These are phyloP conservation scores for Curvularia hawaiiensis DNA, from an alignment of 2,329 filamentous ascomycete species.

Conservation along the genomic window DNA sequence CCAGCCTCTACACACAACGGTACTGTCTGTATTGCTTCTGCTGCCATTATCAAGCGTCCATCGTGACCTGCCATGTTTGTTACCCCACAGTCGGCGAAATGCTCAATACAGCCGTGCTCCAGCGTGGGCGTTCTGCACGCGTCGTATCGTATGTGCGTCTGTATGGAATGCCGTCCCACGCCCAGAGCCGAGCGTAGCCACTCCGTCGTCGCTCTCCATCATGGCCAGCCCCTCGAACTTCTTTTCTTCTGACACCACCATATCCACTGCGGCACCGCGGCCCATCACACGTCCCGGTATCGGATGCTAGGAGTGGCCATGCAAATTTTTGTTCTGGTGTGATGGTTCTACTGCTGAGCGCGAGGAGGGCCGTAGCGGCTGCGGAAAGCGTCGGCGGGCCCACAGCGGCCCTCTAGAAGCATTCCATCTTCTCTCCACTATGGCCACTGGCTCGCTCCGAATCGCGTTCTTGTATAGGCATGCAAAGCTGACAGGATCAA, in stretches of 20 bases:
- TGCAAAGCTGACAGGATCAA: neutral
- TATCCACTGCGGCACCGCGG: conserved; percentile 15
- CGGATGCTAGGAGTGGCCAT: conserved; percentile 14
- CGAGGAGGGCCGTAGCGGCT: conserved; percentile 22
- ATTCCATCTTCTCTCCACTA: neutral
- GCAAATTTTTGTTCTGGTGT: conserved; percentile 15
- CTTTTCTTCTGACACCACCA: conserved; percentile 13
- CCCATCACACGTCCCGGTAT: conserved; percentile 21
- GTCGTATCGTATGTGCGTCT: conserved; percentile 10
- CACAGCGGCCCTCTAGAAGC: conserved; percentile 4
- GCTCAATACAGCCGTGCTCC: neutral
- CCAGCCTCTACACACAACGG: neutral
- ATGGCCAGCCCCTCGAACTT: conserved; percentile 8
- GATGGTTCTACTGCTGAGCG: conserved; percentile 6
- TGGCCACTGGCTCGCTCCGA: neutral
- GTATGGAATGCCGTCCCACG: conserved; percentile 6
- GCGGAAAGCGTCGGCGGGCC: conserved; percentile 29
- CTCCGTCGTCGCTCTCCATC: conserved; percentile 14
- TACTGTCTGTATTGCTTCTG: conserved; percentile 3
- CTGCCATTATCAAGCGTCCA: conserved; percentile 3
- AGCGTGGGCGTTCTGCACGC: conserved; percentile 7
- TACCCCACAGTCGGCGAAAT: conserved; percentile 20
- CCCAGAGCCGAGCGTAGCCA: conserved; percentile 28
- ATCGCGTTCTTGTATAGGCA: neutral
- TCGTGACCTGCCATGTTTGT: conserved; percentile 14